Evolutionary conservation across 2,329 filamentous ascomycete species (phyloP), one percentile per base, ranked within the genome.

Genomic region (Fusarium brevicatenulatum): DNA sequence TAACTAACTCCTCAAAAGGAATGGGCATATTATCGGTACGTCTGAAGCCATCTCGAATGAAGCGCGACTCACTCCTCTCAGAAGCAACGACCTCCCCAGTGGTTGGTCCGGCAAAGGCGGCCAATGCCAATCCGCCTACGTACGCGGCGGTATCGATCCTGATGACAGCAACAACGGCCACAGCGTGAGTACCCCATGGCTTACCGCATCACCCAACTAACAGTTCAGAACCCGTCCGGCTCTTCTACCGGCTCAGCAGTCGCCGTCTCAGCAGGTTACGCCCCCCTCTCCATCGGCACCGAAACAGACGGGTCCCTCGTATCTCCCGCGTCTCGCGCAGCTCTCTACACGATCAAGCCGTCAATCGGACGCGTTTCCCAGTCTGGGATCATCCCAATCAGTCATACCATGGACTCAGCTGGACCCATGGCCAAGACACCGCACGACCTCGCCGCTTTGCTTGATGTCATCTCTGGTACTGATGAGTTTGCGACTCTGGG

Each of bases 241-340:
- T 82, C 78, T 1, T 82, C 80, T 4, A 66, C 76, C 4, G 80
- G 81, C 25, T 81, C 81, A n/a, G 80, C 77, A 16, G 80, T 82
- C 7, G 75, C 76, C 7, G 76, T 81, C 1, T 75, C 79, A 1
- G 78, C 79, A 7, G 80, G 80, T 0, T 79, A 78, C 32, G 66
- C 63, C 34, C 80, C 80, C 34, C 67, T 82, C 8, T 76, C 79
- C 13, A 76, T 82, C 32, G 80, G 75, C 12, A 79, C 79, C 23
- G 80, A 82, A 67, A 82, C 81, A 11, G 70, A 77, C 16, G 79
- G 80, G 9, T 82, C 77, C 2, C 74, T 80, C 23, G 66, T 79
- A 25, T 73, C 71, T 2, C 76, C 78, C 2, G 46, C 75, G 2
- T 66, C 59, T 1, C 58, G 77, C 4, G 65, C 74, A 5, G 76